A percentile compares a stretch with the other conserved stretches of the same genome.
phyloP scores from a whole-genome alignment of 2,329 filamentous ascomycete species.

The Colletotrichum cordylinicola region DNA sequence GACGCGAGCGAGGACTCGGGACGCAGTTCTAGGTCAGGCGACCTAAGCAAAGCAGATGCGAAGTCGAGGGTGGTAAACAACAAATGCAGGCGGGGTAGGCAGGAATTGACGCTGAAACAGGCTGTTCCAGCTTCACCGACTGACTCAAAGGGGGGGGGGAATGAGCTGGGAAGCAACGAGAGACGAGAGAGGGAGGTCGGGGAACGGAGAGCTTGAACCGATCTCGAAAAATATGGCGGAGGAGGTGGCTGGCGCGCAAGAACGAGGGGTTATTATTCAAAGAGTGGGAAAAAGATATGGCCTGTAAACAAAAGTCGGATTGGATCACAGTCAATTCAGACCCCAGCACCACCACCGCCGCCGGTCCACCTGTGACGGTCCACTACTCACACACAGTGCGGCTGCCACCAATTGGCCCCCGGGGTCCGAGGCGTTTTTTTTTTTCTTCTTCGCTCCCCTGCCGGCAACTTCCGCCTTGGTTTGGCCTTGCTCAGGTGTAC shows the following conservation, averaged over 20 bases:
- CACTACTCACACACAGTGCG: neutral
- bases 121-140: constrained; percentile 12
- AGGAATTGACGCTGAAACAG: constrained; percentile 23
- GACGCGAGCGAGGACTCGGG: neutral
- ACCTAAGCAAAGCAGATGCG: constrained; percentile 1
- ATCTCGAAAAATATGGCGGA: constrained; percentile 2
- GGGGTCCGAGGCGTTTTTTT: constrained; percentile 10
- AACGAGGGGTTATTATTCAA: constrained; percentile 21
- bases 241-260: constrained; percentile 12
- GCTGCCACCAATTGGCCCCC: neutral
- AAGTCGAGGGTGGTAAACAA: constrained; percentile 17
- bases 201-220: neutral
- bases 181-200: neutral
- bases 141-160: neutral
- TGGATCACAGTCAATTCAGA: constrained; percentile 12
- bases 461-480: constrained; percentile 16
- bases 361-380: neutral
- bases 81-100: constrained; percentile 16
- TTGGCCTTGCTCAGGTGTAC: neutral
- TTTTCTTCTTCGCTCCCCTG: neutral
- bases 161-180: constrained; percentile 8
- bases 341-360: neutral
- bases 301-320: constrained; percentile 22
- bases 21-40: constrained; percentile 11
- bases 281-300: constrained; percentile 15